phyloP scores from a whole-genome alignment of 2,329 filamentous ascomycete species.

The Aspergillus puulaauensis region DNA sequence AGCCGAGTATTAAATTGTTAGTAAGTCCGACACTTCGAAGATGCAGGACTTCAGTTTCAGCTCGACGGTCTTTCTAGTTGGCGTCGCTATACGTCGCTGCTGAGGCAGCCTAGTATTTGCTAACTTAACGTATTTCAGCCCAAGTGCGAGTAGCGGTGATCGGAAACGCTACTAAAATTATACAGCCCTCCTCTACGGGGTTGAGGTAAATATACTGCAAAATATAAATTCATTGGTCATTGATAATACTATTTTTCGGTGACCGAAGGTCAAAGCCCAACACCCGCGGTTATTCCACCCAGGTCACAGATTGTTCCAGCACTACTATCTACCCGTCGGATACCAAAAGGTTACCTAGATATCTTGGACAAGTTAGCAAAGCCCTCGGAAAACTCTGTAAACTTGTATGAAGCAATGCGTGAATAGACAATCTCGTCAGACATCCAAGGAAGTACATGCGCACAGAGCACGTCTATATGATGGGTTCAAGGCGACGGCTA shows the following conservation, averaged over 20 bases:
- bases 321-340: not conserved
- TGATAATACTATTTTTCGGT: not conserved
- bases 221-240: not conserved
- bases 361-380: conserved; percentile 6
- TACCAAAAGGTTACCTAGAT: not conserved
- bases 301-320: not conserved
- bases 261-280: not conserved
- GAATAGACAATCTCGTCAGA: conserved; percentile 25
- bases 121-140: too few relatives aligned
- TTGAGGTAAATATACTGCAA: not conserved
- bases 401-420: conserved; percentile 3
- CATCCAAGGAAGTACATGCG: conserved; percentile 42
- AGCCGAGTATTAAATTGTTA: too few relatives aligned
- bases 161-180: not conserved
- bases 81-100: too few relatives aligned
- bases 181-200: not conserved
- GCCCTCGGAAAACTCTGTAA: not conserved
- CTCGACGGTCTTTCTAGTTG: too few relatives aligned
- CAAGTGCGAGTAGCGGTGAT: not conserved
- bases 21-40: not conserved
- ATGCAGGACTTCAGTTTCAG: not conserved
- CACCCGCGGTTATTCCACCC: not conserved
- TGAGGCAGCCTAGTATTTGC: too few relatives aligned
- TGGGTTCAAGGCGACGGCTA: conserved; percentile 38
- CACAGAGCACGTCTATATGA: conserved; percentile 32